phyloP scores from a whole-genome alignment of 257 asterid species.

The Solanum lignicaule region DNA sequence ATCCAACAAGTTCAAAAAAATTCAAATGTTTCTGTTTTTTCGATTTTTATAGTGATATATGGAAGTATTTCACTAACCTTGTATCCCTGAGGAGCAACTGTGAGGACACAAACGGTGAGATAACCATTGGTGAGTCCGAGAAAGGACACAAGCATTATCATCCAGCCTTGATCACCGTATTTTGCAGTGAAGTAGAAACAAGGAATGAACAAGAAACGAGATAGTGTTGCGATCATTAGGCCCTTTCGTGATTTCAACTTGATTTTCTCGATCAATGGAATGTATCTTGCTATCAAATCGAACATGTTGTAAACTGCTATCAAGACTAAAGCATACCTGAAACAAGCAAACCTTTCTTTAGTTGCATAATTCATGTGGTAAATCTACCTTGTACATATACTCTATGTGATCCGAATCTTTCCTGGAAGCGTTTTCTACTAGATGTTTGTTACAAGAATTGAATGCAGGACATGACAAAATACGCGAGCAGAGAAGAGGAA shows the following conservation, averaged over 20 bases:
- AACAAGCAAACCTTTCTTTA: neutral
- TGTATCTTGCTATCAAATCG: constrained; percentile 29
- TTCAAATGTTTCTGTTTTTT: neutral
- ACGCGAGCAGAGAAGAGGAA: neutral
- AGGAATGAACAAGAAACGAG: constrained; percentile 32
- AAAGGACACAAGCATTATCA: constrained; percentile 32
- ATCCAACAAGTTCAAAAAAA: neutral
- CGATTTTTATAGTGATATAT: neutral
- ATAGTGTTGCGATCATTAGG: constrained; percentile 14
- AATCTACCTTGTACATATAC: neutral
- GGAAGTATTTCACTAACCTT: constrained; percentile 15
- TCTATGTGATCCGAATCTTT: neutral
- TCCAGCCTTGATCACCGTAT: constrained; percentile 44
- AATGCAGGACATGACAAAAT: neutral
- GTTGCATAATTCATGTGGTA: neutral
- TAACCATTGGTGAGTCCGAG: constrained; percentile 35
- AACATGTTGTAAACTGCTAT: constrained; percentile 23
- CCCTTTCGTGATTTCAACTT: constrained; percentile 22
- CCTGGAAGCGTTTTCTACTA: neutral
- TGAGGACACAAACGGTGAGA: constrained; percentile 30
- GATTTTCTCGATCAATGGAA: constrained; percentile 13
- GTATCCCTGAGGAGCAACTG: constrained; percentile 36
- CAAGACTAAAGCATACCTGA: constrained; percentile 30
- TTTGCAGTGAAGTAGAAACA: constrained; percentile 36
- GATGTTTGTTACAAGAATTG: neutral